Base-by-base conservation (phyloP, 495 filamentous ascomycete species). In the Sabuloglossum arenarium region DNA sequence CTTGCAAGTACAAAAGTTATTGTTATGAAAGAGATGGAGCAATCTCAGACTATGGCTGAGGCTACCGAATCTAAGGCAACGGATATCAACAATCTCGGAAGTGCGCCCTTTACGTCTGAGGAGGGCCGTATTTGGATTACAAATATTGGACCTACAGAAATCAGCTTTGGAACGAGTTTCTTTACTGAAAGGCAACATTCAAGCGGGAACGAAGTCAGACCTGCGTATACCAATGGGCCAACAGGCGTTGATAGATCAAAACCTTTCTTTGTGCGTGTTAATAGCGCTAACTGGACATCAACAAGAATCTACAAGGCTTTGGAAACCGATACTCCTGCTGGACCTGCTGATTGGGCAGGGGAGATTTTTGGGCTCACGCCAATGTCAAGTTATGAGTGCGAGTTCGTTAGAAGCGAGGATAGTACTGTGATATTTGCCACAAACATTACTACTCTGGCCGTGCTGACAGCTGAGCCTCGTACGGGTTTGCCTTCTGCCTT, bases 1-100 rank as follows among this genome's bases (percentile, higher is more conserved):
- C 78, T 94, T 58, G 89, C 89, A 28, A 91, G 86, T 66, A 93
- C 86, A 55, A 96, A 94, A 68, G 88, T 94, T 61, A 89, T 88
- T 46, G 82, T 94, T 63, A 79, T 89, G 63, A 88, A 91, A 64
- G 88, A 94, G 71, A 89, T 88, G 65, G 88, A 94, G 64, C 79
- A 89, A 68, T 85, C 84, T 55, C 82, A 87, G 65, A 79, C 82
- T 34, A 73, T 84, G 47, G 80, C 80, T 31, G 73, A 94, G 72
- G 81, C 84, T 58, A 71, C 75, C 54, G 76, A 84, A 66, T 75
- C 82, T 62, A 75, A 86, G 67, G 83, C 79, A 58, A 87, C 80
- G 54, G 85, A 90, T 63, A 80, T 78, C 51, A 76, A 83, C 63
- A 85, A 89, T 64, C 76, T 90, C 51, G 86, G 86, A 60, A 85